Conservation (phyloP, 2,329 filamentous ascomycete species). For the Verruconis gallopava region DNA sequence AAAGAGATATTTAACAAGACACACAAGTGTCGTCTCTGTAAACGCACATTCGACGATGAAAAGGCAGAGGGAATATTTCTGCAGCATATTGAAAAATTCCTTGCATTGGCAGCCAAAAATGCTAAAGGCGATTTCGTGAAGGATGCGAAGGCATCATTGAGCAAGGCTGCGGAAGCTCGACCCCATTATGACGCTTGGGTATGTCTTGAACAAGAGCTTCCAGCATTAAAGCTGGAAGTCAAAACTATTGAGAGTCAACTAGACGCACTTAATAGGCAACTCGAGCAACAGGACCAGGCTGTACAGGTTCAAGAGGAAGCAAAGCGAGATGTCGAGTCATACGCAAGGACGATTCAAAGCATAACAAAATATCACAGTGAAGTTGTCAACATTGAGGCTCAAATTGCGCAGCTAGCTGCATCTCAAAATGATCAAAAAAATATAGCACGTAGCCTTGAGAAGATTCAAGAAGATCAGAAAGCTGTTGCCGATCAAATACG, state of each 20-base stretch:
- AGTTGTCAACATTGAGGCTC: conserved; percentile 54
- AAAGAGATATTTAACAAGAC: conserved; percentile 51
- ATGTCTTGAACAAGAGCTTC: conserved; percentile 59
- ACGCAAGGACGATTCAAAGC: conserved; percentile 61
- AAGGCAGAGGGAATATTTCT: conserved; percentile 51
- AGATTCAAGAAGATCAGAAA: conserved; percentile 68
- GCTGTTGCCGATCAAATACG: conserved; percentile 54
- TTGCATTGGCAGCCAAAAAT: conserved; percentile 39
- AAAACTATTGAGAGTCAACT: conserved; percentile 33
- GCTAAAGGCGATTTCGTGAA: conserved; percentile 47
- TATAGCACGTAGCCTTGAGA: conserved; percentile 58
- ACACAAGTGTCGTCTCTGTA: conserved; percentile 66
- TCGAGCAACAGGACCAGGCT: conserved; percentile 52
- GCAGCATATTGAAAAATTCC: conserved; percentile 48
- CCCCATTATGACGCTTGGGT: conserved; percentile 62
- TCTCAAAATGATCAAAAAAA: conserved; percentile 62
- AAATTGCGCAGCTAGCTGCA: conserved; percentile 61
- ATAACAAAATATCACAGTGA: conserved; percentile 64
- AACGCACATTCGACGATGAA: conserved; percentile 49
- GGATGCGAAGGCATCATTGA: conserved; percentile 31
- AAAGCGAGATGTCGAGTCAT: conserved; percentile 59
- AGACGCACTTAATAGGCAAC: conserved; percentile 25
- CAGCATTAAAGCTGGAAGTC: conserved; percentile 51
- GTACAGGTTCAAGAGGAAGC: conserved; percentile 51
- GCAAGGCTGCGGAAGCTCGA: conserved; percentile 16